Percentiles rank a stretch among this genome's conserved stretches.
Evolutionary conservation across 2,329 filamentous ascomycete species (phyloP).

Genomic region (Chaetomiaceae sp.): DNA sequence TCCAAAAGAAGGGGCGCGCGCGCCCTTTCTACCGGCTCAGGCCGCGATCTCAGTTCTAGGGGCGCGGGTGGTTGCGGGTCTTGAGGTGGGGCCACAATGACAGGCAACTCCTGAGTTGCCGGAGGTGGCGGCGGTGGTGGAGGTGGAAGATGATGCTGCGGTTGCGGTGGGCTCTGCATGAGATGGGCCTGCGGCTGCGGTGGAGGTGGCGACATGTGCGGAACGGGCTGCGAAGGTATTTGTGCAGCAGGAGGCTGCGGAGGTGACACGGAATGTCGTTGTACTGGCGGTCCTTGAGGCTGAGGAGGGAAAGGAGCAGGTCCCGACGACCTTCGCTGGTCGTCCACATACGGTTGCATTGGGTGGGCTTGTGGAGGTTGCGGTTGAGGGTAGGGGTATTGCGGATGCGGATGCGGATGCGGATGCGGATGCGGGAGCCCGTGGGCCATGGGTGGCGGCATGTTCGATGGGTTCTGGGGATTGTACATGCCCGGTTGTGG

Average conservation of each 20-base stretch:
- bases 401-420: conserved; percentile 35
- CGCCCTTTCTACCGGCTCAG: conserved; percentile 37
- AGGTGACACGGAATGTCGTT: conserved; percentile 53
- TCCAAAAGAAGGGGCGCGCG: conserved; percentile 42
- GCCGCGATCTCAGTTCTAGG: conserved; percentile 44
- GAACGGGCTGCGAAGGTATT: conserved; percentile 44
- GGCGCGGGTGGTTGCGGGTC: conserved; percentile 48
- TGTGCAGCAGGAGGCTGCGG: conserved; percentile 52
- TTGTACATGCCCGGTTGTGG: conserved; percentile 83
- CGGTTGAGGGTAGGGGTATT: conserved; percentile 31
- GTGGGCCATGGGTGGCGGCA: conserved; percentile 35
- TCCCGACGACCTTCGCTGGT: conserved; percentile 67
- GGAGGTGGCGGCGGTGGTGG: conserved; percentile 27
- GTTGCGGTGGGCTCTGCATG: conserved; percentile 27
- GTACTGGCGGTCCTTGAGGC: conserved; percentile 39
- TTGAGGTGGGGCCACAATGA: conserved; percentile 36
- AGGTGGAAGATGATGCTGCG: conserved; percentile 29
- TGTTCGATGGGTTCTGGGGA: conserved; percentile 45
- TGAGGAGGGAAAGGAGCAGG: conserved; percentile 60
- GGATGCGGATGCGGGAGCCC: conserved; percentile 34
- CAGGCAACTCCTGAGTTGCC: conserved; percentile 26
- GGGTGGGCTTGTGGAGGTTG: conserved; percentile 34
- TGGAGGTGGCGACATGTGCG: conserved; percentile 40
- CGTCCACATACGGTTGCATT: conserved; percentile 68
- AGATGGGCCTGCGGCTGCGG: conserved; percentile 29